Base-by-base conservation (phyloP, 2,329 filamentous ascomycete species). In the Cyphellophora attinorum region DNA sequence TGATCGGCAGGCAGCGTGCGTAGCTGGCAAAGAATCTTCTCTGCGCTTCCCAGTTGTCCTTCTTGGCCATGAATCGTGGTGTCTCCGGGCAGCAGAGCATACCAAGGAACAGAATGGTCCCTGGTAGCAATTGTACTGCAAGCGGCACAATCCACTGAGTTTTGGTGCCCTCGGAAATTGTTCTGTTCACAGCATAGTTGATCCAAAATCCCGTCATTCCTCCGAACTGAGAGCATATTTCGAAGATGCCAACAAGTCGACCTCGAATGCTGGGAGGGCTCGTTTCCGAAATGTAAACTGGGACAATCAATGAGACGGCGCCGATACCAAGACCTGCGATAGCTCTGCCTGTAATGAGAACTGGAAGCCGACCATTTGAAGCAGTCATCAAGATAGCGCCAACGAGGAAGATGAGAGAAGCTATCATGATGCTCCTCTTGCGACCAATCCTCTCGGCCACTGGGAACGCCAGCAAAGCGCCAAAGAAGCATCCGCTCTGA, bases 31-130 rank as follows among this genome's bases (percentile, higher is more conserved):
- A 84, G 64, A 12, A 74, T 68, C 0, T 38, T 39, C 3, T 66
- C 69, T 2, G 78, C 73, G 28, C 62, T 40, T 82, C 77, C 76
- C 76, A 81, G 42, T 76, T 67, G 46, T 81, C 76, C 46, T 74
- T 67, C 47, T 75, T 72, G 17, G 77, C 79, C 11, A 57, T 40
- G 53, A 53, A 58, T 6, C 50, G 41, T 2, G 55, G 55, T 6
- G 52, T 53, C 29, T 57, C 54, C n/a, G 47, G 45, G 5, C 53
- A 47, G 23, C 52, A 48, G 5, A 51, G 40, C 14, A 52, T 49
- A 5, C 49, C 45, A 6, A 55, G 18, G 15, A 52, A 41, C 2
- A 58, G 43, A 6, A 57, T 35, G 13, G 48, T 49, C 12, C 47
- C 55, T 6, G 55, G 56, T 3, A 82, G 59, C 34, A 66, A 68